Evolutionary conservation across 176 grass and related monocot species (phyloP), one percentile per base, ranked within the genome.

Genomic region (Aegilops umbellulata): DNA sequence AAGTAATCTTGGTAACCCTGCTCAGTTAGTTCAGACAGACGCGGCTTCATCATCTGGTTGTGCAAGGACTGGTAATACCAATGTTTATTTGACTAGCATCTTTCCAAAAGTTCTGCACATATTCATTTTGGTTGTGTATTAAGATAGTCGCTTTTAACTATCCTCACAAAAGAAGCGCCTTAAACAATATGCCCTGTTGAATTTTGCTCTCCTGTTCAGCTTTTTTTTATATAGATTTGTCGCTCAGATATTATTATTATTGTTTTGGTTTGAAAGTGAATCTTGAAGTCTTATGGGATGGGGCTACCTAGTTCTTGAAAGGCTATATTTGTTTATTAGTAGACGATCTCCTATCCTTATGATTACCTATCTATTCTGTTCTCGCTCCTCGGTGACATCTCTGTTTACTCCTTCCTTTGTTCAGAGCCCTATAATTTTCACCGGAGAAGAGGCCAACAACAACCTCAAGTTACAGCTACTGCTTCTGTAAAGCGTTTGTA

Each of bases 401-500:
- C 41, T 17, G 83, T 80, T 69, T 53, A 42, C 32, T 58, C 69
- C 26, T 87, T 84, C 24, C n/a, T 70, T 84, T 71, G 31, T 85
- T 73, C 72, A 98, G 97, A 98, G 69, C 97, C 97, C 32, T 98
- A 95, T 74, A 90, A 91, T 89, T 94, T 92, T 77, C 64, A 71
- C 61, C 58, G 83, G 80, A 95, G 94, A 95, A 92, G 94, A 57
- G 97, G 97, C 53, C 97, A 95, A 91, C 95, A 96, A 73, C 97
- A 99, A 86, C 97, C 97, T 38, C 94, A 99, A 90, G 82, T 90
- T 86, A 84, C 92, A 71, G 94, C 84, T 61, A 91, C 97, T 69
- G 97, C 97, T 87, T 96, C 97, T 80, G 84, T 88, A 80, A 98
- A 99, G 87, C 94, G 94, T 68, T 76, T 92, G 53, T 99, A 92